phyloP scores from a whole-genome alignment of 345 rosid genomes.

The Rhodamnia argentea region DNA sequence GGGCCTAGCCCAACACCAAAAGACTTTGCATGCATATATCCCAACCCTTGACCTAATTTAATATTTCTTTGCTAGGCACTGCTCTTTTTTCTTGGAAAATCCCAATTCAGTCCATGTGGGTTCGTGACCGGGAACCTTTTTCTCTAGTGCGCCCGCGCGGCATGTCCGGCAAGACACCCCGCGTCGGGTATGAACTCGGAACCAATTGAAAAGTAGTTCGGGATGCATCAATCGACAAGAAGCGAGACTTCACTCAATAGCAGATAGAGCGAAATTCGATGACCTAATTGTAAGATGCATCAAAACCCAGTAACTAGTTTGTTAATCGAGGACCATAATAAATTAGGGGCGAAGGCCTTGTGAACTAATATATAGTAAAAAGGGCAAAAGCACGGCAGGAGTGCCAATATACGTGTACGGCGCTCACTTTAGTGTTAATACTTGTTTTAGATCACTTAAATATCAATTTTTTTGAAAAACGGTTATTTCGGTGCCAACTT shows the following conservation, averaged over 20 bases:
- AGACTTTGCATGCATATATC: background rate
- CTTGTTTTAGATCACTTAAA: too few species aligned
- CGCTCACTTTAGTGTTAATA: too few species aligned
- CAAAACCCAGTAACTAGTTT: background rate
- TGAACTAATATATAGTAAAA: background rate
- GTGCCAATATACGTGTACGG: too few species aligned
- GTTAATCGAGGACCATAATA: background rate
- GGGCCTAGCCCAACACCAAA: background rate
- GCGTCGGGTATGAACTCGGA: background rate
- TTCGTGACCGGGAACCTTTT: background rate
- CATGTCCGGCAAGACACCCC: too few species aligned
- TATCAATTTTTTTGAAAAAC: too few species aligned
- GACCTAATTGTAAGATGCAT: too few species aligned
- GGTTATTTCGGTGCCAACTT: too few species aligned
- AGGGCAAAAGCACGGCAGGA: too few species aligned
- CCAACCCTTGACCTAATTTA: too few species aligned
- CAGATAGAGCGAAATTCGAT: background rate
- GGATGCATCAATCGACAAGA: too few species aligned
- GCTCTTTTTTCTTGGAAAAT: too few species aligned
- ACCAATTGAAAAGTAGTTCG: background rate
- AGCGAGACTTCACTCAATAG: too few species aligned
- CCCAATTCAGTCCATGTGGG: background rate
- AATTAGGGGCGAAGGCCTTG: background rate
- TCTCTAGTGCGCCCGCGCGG: background rate
- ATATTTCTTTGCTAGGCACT: background rate